Conservation (phyloP, 2,329 filamentous ascomycete species). For the Fusarium verticillioides region DNA sequence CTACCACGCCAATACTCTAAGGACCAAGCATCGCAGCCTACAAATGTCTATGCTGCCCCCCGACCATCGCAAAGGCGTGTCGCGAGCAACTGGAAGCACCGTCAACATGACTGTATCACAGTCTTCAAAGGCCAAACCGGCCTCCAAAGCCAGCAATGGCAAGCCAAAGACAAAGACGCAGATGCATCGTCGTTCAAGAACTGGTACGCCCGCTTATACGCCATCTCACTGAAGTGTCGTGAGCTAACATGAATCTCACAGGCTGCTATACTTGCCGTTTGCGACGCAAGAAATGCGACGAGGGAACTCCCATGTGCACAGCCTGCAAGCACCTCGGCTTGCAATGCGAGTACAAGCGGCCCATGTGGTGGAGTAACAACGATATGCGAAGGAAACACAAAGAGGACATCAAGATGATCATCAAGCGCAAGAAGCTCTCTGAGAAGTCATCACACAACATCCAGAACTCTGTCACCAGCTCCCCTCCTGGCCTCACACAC, state of each 20-base stretch:
- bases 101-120: constrained; percentile 72
- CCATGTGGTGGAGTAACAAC: constrained; percentile 97
- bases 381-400: constrained; percentile 88
- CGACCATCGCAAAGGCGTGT: constrained; percentile 64
- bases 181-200: constrained; percentile 93
- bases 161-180: constrained; percentile 78
- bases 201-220: constrained; percentile 71
- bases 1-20: constrained; percentile 42
- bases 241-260: constrained; percentile 44
- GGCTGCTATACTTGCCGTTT: constrained; percentile 77
- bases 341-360: constrained; percentile 94
- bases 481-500: constrained; percentile 82
- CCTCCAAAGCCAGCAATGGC: constrained; percentile 64
- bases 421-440: constrained; percentile 94
- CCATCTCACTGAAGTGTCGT: neutral
- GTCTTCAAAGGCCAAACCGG: constrained; percentile 67
- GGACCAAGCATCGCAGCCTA: constrained; percentile 52
- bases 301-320: constrained; percentile 70
- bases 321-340: constrained; percentile 81
- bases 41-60: constrained; percentile 76
- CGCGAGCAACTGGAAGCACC: constrained; percentile 57
- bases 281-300: constrained; percentile 76
- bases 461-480: constrained; percentile 65
- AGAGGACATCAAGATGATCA: constrained; percentile 95
- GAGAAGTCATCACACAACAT: constrained; percentile 78